Conservation (phyloP, 2,329 filamentous ascomycete species). For the Esteya vermicola region DNA sequence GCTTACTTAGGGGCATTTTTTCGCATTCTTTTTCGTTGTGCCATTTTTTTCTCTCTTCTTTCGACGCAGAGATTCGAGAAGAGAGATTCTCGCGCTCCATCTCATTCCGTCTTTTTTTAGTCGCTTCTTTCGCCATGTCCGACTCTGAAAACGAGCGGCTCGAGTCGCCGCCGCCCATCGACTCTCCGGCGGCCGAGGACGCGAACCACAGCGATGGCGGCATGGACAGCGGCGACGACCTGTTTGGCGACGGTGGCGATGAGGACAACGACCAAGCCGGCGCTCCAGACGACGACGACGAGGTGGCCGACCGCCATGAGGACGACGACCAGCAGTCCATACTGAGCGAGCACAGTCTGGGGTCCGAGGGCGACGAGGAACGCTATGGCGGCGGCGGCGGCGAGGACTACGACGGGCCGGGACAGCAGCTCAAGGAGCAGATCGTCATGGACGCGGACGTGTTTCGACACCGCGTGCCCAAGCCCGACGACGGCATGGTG, state of each 20-base stretch:
- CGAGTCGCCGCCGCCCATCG: conserved; percentile 8
- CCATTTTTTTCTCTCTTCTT: too few species aligned
- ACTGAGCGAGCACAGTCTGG: conserved; percentile 47
- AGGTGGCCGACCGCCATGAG: too few species aligned
- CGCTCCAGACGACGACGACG: conserved; percentile 45
- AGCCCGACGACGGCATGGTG: conserved; percentile 57
- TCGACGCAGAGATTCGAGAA: too few species aligned
- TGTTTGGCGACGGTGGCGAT: conserved; percentile 10
- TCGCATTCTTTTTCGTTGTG: too few species aligned
- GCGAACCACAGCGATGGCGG: conserved; percentile 5
- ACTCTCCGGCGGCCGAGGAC: conserved; percentile 2
- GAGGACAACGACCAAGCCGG: conserved; percentile 47
- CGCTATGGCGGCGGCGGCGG: conserved; percentile 23
- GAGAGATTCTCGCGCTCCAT: too few species aligned
- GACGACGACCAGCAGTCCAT: conserved; percentile 27
- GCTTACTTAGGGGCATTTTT: too few species aligned
- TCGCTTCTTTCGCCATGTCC: conserved; percentile 10
- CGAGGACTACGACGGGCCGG: conserved; percentile 24
- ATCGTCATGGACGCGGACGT: conserved; percentile 50
- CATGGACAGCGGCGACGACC: conserved; percentile 8
- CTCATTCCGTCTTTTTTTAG: too few species aligned
- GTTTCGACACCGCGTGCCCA: conserved; percentile 55
- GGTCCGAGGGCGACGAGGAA: conserved; percentile 31
- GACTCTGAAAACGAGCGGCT: conserved; percentile 9
- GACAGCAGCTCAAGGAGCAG: conserved; percentile 33